Evolutionary conservation across 2,329 filamentous ascomycete species (phyloP).

Genomic region (Amauroascus verrucosus): DNA sequence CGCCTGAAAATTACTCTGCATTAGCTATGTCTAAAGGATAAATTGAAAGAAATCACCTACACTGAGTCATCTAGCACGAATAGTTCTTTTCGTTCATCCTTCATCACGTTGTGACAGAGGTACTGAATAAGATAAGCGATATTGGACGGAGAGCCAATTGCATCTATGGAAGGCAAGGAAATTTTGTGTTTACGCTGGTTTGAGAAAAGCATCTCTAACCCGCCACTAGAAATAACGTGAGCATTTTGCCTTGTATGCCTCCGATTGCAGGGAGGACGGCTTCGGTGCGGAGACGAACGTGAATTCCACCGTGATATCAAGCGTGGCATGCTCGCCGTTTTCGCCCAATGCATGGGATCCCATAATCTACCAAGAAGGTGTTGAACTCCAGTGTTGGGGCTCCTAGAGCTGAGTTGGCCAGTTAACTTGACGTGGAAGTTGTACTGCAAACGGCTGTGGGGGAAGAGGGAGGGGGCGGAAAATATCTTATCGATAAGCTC

Average conservation of each 20-base stretch:
- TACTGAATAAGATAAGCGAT: conserved; percentile 68
- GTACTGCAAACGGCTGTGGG: not conserved
- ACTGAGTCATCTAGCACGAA: conserved; percentile 81
- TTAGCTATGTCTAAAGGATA: conserved; percentile 11
- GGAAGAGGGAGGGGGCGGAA: not conserved
- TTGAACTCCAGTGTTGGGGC: not conserved
- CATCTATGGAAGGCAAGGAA: conserved; percentile 53
- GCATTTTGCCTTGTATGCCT: not conserved
- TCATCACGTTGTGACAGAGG: conserved; percentile 74
- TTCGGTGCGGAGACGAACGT: conserved; percentile 42
- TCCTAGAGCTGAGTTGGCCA: too few relatives aligned
- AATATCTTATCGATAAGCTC: conserved; percentile 13
- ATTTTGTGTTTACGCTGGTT: conserved; percentile 66
- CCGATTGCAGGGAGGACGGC: conserved; percentile 13
- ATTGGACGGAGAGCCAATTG: conserved; percentile 52
- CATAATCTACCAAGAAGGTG: not conserved
- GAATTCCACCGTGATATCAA: conserved; percentile 64
- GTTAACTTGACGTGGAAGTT: not conserved
- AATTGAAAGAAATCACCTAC: conserved; percentile 46
- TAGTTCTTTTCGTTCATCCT: conserved; percentile 71
- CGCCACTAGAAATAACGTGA: conserved; percentile 51
- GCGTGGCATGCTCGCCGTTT: not conserved
- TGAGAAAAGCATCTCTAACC: conserved; percentile 86
- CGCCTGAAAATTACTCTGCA: conserved; percentile 49
- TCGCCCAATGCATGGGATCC: conserved; percentile 1